Conservation (phyloP, 257 asterid genomes). For the Orobanche coerulescens region DNA sequence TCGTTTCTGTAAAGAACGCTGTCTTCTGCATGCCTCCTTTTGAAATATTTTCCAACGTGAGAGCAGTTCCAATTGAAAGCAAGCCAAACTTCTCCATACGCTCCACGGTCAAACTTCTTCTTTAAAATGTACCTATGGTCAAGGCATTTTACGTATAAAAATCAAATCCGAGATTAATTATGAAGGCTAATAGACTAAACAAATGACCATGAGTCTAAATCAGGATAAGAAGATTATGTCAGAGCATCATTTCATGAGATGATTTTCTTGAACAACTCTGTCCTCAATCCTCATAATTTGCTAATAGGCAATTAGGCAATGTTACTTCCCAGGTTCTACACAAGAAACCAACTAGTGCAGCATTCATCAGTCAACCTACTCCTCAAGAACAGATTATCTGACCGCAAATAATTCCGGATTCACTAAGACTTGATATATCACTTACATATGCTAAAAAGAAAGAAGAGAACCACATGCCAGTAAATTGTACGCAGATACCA, state of each 20-base stretch:
- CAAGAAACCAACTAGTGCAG: not conserved
- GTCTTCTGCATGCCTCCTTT: constrained; percentile 30
- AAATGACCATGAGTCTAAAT: constrained; percentile 3
- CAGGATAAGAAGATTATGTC: not conserved
- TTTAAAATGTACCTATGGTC: constrained; percentile 67
- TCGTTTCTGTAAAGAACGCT: constrained; percentile 24
- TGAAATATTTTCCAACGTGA: constrained; percentile 37
- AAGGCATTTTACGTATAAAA: not conserved
- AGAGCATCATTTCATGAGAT: constrained; percentile 4
- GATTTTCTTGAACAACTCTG: constrained; percentile 2
- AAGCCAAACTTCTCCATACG: constrained; percentile 99
- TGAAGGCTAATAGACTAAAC: not conserved
- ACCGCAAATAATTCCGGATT: not conserved
- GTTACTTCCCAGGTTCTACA: not conserved
- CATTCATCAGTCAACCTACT: not conserved
- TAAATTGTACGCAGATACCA: not conserved
- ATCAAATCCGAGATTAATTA: not conserved
- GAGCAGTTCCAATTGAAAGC: constrained; percentile 95
- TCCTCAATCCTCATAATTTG: not conserved
- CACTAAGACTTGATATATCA: not conserved
- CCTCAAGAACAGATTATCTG: not conserved
- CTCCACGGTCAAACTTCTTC: constrained; percentile 94
- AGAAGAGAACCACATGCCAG: not conserved
- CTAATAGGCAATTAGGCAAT: not conserved
- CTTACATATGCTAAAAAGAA: not conserved